Conservation (phyloP, 1,284 basidiomycete species). For the Papiliotrema laurentii region DNA sequence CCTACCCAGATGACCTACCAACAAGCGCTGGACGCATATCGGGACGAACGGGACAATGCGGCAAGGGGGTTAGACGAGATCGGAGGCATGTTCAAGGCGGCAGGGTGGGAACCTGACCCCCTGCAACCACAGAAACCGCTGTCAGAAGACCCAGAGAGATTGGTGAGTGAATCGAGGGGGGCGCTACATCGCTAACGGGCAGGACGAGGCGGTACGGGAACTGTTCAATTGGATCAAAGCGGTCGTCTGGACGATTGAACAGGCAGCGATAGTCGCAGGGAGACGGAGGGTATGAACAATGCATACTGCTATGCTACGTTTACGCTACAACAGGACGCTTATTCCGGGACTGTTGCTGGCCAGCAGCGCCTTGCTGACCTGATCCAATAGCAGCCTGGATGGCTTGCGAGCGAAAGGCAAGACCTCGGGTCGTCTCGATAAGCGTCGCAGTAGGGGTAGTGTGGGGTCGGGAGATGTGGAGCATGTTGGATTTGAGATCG, state of each 20-base stretch:
- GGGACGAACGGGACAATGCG: constrained; percentile 6
- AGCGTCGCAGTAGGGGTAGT: constrained; percentile 89
- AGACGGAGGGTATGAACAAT: constrained; percentile 15
- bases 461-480: constrained; percentile 87
- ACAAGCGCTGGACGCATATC: constrained; percentile 9
- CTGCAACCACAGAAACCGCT: constrained; percentile 15
- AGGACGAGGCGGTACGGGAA: constrained; percentile 45
- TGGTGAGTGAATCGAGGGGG: constrained; percentile 22
- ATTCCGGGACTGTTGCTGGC: constrained; percentile 18
- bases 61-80: constrained; percentile 9
- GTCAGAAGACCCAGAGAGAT: constrained; percentile 38
- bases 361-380: constrained; percentile 12
- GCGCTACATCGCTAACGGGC: constrained; percentile 4
- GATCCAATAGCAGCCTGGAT: constrained; percentile 72
- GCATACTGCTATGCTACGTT: neutral
- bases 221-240: constrained; percentile 50
- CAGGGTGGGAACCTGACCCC: constrained; percentile 4
- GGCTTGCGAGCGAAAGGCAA: constrained; percentile 86
- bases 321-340: constrained; percentile 8
- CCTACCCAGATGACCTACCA: constrained; percentile 5
- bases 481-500: constrained; percentile 93
- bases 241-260: constrained; percentile 48
- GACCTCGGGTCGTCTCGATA: constrained; percentile 91
- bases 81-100: constrained; percentile 10
- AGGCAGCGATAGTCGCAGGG: constrained; percentile 44